Evolutionary conservation across 208 protist species (phyloP).

Genomic region (Herpetomonas tarakana): DNA sequence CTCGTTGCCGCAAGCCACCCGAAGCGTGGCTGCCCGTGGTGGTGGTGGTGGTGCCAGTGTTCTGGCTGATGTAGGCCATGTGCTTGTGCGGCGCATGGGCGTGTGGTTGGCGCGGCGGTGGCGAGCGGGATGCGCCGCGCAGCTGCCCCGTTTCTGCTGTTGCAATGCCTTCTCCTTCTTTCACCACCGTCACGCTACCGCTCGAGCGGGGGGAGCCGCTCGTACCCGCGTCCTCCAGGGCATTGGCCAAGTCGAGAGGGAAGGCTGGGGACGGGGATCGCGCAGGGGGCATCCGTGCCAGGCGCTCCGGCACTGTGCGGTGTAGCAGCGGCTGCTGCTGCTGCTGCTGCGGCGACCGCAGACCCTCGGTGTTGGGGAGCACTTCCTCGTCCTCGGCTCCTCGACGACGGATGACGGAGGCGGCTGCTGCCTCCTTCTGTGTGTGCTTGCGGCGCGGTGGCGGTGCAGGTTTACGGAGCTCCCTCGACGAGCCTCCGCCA

Average conservation of each 20-base stretch:
- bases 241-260: no score
- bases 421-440: slow-evolving; percentile 13
- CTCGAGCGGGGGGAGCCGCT: no score
- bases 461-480: neutral
- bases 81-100: neutral
- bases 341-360: no score
- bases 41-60: slow-evolving; percentile 4
- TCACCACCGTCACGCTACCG: no score
- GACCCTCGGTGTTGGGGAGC: no score
- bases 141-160: neutral
- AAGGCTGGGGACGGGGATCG: no score
- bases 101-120: neutral
- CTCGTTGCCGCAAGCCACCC: neutral
- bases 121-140: neutral
- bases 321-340: no score
- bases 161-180: no score
- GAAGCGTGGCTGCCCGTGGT: slow-evolving; percentile 11
- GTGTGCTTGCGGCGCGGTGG: slow-evolving; percentile 19
- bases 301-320: no score
- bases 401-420: slow-evolving; percentile 1
- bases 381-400: no score
- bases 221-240: no score
- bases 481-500: neutral
- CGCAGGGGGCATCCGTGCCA: no score
- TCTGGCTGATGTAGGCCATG: neutral